A percentile compares a stretch with the other conserved stretches of the same genome.
Conservation (phyloP, 805 yeast species). For the Saccharomycopsis schoenii region DNA sequence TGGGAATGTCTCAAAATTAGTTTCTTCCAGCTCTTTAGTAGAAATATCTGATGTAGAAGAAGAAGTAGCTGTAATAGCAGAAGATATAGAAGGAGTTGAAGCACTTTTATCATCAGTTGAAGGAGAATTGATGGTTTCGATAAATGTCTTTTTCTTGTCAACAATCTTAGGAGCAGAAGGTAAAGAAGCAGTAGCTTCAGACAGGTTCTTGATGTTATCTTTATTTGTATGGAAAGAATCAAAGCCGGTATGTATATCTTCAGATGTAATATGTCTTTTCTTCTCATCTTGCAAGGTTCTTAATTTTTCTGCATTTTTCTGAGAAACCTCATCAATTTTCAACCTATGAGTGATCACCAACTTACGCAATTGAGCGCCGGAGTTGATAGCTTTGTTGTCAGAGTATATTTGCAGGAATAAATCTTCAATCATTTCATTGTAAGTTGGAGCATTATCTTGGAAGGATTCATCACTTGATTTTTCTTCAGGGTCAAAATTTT, state of each 20-base stretch:
- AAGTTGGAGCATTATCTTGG: conserved; percentile 47
- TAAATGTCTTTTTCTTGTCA: conserved; percentile 20
- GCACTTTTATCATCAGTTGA: conserved; percentile 9
- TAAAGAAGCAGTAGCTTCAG: conserved; percentile 41
- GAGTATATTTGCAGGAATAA: conserved; percentile 65
- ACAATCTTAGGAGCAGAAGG: conserved; percentile 24
- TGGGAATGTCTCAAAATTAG: conserved; percentile 45
- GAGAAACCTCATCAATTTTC: conserved; percentile 59
- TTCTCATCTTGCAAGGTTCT: conserved; percentile 62
- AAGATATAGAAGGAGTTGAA: neutral
- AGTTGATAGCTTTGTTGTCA: conserved; percentile 37
- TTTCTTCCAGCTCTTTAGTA: conserved; percentile 25
- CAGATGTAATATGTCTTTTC: conserved; percentile 69
- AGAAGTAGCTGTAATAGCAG: conserved; percentile 13
- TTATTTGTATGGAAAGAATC: conserved; percentile 31
- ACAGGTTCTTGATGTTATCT: conserved; percentile 13
- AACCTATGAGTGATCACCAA: conserved; percentile 51
- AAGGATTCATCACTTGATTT: conserved; percentile 39
- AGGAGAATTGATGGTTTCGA: conserved; percentile 28
- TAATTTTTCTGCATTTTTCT: conserved; percentile 56
- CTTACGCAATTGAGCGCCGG: conserved; percentile 32
- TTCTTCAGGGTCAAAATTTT: conserved; percentile 47
- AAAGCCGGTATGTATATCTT: conserved; percentile 87
- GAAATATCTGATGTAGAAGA: conserved; percentile 5
- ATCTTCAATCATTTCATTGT: conserved; percentile 89